These are phyloP conservation scores for Kalanchoe fedtschenkoi DNA, from an alignment of 164 flowering plant species.

Conservation along the genomic window DNA sequence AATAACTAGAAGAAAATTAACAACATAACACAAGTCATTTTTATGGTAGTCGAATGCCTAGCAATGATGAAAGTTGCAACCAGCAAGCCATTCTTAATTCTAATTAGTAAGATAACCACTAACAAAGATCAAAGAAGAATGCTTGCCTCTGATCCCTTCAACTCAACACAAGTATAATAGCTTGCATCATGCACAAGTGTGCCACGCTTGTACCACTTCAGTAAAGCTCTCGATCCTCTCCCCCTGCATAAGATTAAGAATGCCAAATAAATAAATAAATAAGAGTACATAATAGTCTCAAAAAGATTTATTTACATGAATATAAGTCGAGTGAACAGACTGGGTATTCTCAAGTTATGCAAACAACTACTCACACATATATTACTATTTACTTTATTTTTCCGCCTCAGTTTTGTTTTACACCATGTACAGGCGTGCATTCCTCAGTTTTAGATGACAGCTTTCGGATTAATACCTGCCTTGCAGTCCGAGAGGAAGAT, in stretches of 20 bases:
- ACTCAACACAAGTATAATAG: conserved; percentile 52
- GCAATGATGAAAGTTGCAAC: neutral
- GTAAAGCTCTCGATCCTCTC: conserved; percentile 72
- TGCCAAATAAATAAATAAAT: neutral
- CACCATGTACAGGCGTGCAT: neutral
- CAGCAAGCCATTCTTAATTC: neutral
- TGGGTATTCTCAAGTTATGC: neutral
- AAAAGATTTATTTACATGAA: too few relatives aligned
- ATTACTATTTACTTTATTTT: too few relatives aligned
- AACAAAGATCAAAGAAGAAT: conserved; percentile 12
- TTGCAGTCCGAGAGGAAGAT: conserved; percentile 68
- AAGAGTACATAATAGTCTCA: too few relatives aligned
- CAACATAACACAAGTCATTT: neutral
- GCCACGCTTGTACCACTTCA: conserved; percentile 53
- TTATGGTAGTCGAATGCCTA: neutral
- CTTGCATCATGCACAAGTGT: conserved; percentile 81
- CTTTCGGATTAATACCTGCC: conserved; percentile 50
- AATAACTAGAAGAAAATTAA: neutral
- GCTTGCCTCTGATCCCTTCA: conserved; percentile 87
- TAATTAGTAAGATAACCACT: neutral
- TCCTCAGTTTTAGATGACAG: neutral
- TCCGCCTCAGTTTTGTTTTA: too few relatives aligned
- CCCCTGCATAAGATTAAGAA: conserved; percentile 39
- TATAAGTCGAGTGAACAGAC: too few relatives aligned
- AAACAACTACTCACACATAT: neutral